phyloP scores from a whole-genome alignment of 257 asterid genomes.

The Prunella vulgaris region DNA sequence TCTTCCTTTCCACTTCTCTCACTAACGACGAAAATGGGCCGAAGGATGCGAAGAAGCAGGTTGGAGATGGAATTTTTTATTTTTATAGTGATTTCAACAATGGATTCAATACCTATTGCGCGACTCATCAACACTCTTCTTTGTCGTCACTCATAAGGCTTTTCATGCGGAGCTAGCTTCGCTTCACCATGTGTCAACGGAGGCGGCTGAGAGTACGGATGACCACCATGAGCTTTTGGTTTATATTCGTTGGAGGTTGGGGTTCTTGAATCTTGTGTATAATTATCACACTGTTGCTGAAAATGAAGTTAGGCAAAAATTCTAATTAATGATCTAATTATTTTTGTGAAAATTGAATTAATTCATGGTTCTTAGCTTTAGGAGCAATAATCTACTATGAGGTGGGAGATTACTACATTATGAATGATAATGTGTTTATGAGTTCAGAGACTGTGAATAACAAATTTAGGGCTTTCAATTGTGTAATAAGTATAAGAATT shows the following conservation, averaged over 20 bases:
- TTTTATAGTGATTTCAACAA: no score
- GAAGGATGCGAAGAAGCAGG: no score
- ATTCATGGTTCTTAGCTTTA: conserved; percentile 2
- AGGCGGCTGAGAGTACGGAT: conserved; percentile 35
- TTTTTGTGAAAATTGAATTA: not conserved
- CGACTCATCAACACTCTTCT: no score
- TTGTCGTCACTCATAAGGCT: conserved; percentile 76
- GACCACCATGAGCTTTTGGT: conserved; percentile 28
- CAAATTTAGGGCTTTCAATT: not conserved
- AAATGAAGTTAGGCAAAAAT: conserved; percentile 61
- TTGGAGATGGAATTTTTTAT: no score
- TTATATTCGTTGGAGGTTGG: conserved; percentile 50
- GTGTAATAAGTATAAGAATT: not conserved
- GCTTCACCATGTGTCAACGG: conserved; percentile 47
- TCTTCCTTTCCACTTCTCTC: no score
- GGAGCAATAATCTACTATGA: not conserved
- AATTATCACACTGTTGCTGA: conserved; percentile 74
- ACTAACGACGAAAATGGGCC: no score
- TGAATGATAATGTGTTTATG: not conserved
- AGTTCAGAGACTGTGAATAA: not conserved
- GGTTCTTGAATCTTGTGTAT: conserved; percentile 66
- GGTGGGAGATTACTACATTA: not conserved
- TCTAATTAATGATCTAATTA: not conserved
- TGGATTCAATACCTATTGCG: no score
- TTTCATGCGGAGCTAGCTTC: conserved; percentile 55